Base-by-base conservation (phyloP, 2,329 filamentous ascomycete species). In the Cordyceps fumosorosea region DNA sequence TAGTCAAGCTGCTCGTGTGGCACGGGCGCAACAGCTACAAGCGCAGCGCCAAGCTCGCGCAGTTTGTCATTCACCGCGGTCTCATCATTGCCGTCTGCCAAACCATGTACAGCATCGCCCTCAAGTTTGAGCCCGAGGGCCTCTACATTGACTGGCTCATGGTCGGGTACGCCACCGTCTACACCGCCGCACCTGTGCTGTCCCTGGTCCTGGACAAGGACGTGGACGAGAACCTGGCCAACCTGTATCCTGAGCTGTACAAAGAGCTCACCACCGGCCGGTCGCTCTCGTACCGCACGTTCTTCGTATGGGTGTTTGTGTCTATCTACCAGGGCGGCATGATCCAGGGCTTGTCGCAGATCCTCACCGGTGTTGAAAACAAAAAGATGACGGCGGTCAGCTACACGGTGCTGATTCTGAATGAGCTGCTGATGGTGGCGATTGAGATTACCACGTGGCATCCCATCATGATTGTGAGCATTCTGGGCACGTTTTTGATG, bases 11-110 rank as follows among this genome's bases (percentile, higher is more conserved):
- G 1, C 84, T 99, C n/a, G 92, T 99, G 44, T 99, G 96, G 95
- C 96, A 99, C 73, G 95, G 95, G 1, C 87, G 96, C 37, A 99
- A 99, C 77, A 93, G 89, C 68, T 99, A 99, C 81, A 98, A 98
- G 76, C 86, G 96, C 52, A 91, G 87, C 63, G 95, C 95, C 32
- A 99, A 99, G 77, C 84, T 99, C 26, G 92, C 91, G 0, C 96
- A 98, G 74, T 99, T 99, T 75, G 93, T 99, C 69, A 99, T 99
- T 69, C 96, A 99, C 73, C 89, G 95, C 69, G 95, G 95, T 56
- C 80, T 99, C 51, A 96, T 99, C 70, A 96, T 99, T 70, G 89
- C 86, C 60, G 92, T 98, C 32, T 97, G 93, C 69, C 95, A 99
- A 77, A 98, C 95, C 0, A 92, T 99, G 82, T 99, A 93, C 79